Evolutionary conservation across 2,329 filamentous ascomycete species (phyloP), one percentile per base, ranked within the genome.

Genomic region (Colletotrichum acutatum): DNA sequence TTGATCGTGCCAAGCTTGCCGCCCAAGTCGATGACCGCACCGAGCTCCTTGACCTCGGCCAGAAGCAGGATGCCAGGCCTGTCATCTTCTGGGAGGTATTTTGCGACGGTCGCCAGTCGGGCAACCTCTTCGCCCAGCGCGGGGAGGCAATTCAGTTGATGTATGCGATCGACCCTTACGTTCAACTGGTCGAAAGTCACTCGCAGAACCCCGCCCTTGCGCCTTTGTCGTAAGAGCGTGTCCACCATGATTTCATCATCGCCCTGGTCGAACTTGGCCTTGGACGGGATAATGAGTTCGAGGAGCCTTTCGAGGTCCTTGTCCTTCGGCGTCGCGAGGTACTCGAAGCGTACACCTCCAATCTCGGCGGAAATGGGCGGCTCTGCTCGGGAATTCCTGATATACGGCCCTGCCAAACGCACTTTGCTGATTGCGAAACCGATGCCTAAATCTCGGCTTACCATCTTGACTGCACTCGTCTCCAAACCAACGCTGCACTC

Each of bases 231-330:
- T 16, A 98, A 84, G 0, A 99, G 86, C 0, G 95, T 98, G 77
- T 98, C 96, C 26, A 99, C 90, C 87, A 99, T 92, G 73, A 99
- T 97, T 78, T 98, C 96, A 77, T 98, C 95, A 73, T 97, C 94
- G 59, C 92, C 91, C 74, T 96, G 92, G 75, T 92, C 88, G 77
- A 97, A 98, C 75, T 95, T 95, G 80, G 97, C 91, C 75, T 95
- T 97, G 0, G 95, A 98, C 0, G 97, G 97, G 7, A 94, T 97
- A 68, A 99, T 94, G 64, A 99, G 87, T 65, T 94, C 92, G 0
- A 99, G 85, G 1, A 99, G 87, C 42, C 92, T 90, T 78, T 95
- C 93, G 0, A 99, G 86, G 80, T 99, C 97, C 22, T 88, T 85
- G 76, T 97, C 92, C 74, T 92, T 92, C 0, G 97, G 96, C 0